Conservation (phyloP, 164 flowering plant genomes). For the Tetracentron sinense region DNA sequence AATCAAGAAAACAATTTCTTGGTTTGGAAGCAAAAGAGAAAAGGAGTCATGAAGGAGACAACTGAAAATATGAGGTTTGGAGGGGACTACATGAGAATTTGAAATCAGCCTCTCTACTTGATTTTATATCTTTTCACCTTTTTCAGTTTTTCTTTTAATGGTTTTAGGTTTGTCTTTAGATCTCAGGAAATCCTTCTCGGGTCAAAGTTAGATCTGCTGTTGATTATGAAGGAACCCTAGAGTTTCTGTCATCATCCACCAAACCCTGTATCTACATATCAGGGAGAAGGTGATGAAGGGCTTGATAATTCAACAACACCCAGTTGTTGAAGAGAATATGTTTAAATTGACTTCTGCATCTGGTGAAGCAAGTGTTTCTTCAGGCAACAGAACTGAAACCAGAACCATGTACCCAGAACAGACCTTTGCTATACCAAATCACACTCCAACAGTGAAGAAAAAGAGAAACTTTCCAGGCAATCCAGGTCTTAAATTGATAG, state of each 20-base stretch:
- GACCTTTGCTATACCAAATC: neutral
- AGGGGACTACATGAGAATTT: slow-evolving; percentile 4
- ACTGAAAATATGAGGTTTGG: slow-evolving; percentile 13
- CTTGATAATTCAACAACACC: slow-evolving; percentile 29
- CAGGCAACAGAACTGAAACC: slow-evolving; percentile 40
- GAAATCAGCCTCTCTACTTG: slow-evolving; percentile 12
- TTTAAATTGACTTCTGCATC: slow-evolving; percentile 79
- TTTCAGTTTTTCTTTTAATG: slow-evolving; percentile 11
- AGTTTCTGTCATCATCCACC: neutral
- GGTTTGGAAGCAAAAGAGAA: slow-evolving; percentile 11
- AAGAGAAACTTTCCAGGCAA: slow-evolving; percentile 13
- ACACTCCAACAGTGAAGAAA: slow-evolving; percentile 5
- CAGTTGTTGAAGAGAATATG: slow-evolving; percentile 56
- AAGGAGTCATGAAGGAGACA: no score
- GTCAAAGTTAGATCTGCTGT: no score
- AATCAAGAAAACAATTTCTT: no score
- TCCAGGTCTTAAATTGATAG: slow-evolving; percentile 3
- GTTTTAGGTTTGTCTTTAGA: slow-evolving; percentile 25
- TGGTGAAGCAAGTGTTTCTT: slow-evolving; percentile 64
- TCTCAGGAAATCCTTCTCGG: slow-evolving; percentile 22
- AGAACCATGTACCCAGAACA: slow-evolving; percentile 22
- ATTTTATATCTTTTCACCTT: slow-evolving; percentile 4
- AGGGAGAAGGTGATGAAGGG: slow-evolving; percentile 41
- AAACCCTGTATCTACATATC: slow-evolving; percentile 6
- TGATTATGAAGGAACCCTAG: slow-evolving; percentile 21